phyloP scores from a whole-genome alignment of 176 grass and related monocot species.

The Juncus effusus region DNA sequence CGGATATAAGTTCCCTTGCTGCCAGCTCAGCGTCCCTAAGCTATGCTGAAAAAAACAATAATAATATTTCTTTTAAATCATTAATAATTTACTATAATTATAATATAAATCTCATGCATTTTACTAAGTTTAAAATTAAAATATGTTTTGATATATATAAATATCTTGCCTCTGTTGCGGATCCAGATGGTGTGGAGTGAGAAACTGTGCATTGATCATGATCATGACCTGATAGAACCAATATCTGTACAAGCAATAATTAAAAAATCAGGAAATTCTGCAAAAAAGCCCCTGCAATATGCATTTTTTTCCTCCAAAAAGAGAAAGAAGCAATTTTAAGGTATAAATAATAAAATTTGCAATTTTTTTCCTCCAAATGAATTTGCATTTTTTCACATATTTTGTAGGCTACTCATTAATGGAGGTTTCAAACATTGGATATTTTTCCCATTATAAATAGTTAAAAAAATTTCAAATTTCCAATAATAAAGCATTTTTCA shows the following conservation, averaged over 20 bases:
- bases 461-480: too few relatives aligned
- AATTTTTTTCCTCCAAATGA: too few relatives aligned
- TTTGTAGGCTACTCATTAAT: too few relatives aligned
- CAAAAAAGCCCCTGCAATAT: too few relatives aligned
- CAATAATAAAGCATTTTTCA: neutral
- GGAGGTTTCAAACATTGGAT: too few relatives aligned
- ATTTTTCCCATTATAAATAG: too few relatives aligned
- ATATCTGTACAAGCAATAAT: slow-evolving; percentile 46
- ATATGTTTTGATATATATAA: neutral
- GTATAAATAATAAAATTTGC: neutral
- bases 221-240: slow-evolving; percentile 91
- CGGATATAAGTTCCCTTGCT: slow-evolving; percentile 91
- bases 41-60: slow-evolving; percentile 54
- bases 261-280: neutral
- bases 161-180: slow-evolving; percentile 59
- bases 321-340: too few relatives aligned
- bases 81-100: slow-evolving; percentile 1
- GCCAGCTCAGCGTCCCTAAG: slow-evolving; percentile 84
- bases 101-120: neutral
- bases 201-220: slow-evolving; percentile 89
- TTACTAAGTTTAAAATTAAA: neutral
- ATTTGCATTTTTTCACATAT: too few relatives aligned
- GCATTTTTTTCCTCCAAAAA: too few relatives aligned
- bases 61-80: slow-evolving; percentile 31
- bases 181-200: slow-evolving; percentile 56